A percentile compares a stretch with the other conserved stretches of the same genome.
These are phyloP conservation scores for Colletotrichum sp. DNA, from an alignment of 2,329 filamentous ascomycete genomes.

Conservation along the genomic window DNA sequence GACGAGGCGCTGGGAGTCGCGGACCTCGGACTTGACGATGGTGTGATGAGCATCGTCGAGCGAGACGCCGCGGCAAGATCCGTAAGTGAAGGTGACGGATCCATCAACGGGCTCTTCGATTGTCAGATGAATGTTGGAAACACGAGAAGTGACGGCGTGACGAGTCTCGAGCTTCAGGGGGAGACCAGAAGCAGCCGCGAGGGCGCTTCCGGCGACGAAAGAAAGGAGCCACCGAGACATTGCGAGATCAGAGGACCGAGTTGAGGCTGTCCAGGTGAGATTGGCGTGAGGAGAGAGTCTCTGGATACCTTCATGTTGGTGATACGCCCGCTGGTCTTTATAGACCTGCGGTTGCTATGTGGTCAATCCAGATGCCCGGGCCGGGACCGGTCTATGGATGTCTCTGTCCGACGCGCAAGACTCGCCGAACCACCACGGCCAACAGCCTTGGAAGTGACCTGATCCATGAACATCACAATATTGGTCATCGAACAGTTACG, in stretches of 20 bases:
- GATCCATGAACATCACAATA: constrained; percentile 7
- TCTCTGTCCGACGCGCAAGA: background rate
- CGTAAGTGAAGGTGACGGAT: constrained; percentile 26
- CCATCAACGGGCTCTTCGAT: constrained; percentile 22
- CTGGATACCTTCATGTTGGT: background rate
- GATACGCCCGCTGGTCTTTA: background rate
- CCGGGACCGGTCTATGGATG: background rate
- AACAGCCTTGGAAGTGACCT: background rate
- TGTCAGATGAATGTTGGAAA: constrained; percentile 35
- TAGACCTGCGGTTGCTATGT: background rate
- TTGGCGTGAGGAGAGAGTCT: constrained; percentile 2
- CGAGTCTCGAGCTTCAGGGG: constrained; percentile 40
- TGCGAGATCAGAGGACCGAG: background rate
- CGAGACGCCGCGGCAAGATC: constrained; percentile 21
- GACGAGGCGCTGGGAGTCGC: constrained; percentile 26
- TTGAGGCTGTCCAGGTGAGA: background rate
- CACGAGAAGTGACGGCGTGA: constrained; percentile 31
- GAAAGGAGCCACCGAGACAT: constrained; percentile 22
- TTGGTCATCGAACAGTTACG: constrained; percentile 7
- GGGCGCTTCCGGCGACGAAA: constrained; percentile 12
- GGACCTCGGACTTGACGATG: constrained; percentile 19
- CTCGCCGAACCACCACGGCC: background rate
- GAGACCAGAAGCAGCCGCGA: constrained; percentile 21
- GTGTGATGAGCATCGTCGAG: constrained; percentile 23
- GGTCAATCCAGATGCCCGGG: background rate